Evolutionary conservation across 768 basidiomycete species (phyloP).

Genomic region (Amanita rimosa): DNA sequence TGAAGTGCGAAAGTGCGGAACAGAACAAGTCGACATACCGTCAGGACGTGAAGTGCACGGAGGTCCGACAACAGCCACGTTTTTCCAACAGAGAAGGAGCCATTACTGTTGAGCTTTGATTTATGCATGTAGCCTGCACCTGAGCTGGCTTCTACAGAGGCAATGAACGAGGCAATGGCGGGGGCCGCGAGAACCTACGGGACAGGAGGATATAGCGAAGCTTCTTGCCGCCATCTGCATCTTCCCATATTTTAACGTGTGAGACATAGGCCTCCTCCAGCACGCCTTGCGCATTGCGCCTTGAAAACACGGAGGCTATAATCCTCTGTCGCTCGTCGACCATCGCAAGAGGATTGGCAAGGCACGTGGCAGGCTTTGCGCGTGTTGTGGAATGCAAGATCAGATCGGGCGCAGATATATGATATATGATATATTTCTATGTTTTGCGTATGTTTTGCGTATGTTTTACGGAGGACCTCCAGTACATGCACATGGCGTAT

Average conservation of each 20-base stretch:
- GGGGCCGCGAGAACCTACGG: slow-evolving; percentile 41
- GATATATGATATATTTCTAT: too few relatives aligned
- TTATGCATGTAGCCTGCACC: slow-evolving; percentile 81
- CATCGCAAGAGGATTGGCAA: slow-evolving; percentile 17
- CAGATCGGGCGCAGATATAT: slow-evolving; percentile 4
- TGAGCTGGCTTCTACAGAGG: slow-evolving; percentile 40
- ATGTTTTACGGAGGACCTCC: too few relatives aligned
- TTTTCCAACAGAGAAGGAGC: slow-evolving; percentile 94
- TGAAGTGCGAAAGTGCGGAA: background rate
- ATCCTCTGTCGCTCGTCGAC: slow-evolving; percentile 56
- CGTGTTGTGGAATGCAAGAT: slow-evolving; percentile 4
- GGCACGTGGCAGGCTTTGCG: slow-evolving; percentile 3
- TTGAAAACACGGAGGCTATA: slow-evolving; percentile 74
- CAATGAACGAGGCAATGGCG: slow-evolving; percentile 6
- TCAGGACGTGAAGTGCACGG: slow-evolving; percentile 62
- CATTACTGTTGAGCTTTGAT: slow-evolving; percentile 91
- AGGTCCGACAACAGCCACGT: slow-evolving; percentile 87
- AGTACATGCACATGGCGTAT: background rate
- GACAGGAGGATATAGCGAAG: slow-evolving; percentile 87
- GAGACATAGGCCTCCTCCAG: slow-evolving; percentile 75
- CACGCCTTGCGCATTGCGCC: slow-evolving; percentile 49
- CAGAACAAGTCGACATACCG: slow-evolving; percentile 35
- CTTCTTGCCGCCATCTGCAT: slow-evolving; percentile 68
- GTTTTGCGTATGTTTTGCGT: too few relatives aligned
- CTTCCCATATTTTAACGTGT: slow-evolving; percentile 93